Base-by-base conservation (phyloP, 2,329 filamentous ascomycete genomes). In the Dryadomyces quercus-mongolicae region DNA sequence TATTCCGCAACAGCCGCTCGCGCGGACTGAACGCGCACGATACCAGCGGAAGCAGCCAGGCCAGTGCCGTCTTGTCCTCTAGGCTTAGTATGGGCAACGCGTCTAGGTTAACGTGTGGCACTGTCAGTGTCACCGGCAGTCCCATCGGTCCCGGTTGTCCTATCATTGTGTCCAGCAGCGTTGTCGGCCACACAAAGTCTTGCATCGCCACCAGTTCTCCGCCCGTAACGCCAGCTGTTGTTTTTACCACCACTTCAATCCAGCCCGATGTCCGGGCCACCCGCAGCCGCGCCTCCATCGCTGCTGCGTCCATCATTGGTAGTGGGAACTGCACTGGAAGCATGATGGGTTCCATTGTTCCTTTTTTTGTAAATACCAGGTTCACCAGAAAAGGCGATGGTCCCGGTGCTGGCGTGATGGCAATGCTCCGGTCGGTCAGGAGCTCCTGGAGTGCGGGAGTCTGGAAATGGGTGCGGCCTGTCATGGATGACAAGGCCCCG, bases 51-150 rank as follows among this genome's bases (percentile, higher is more conserved):
- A 59, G 64, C 2, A 77, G 61, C 68, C 71, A 77, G n/a, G 57
- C 52, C 18, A 67, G 63, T 2, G 60, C 59, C 3, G 60, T 58
- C 52, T 68, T 69, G 15, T 70, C 57, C 52, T 15, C 16, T 5
- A 74, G 18, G 34, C 73, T 66, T 21, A 76, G 58, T 25, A 73
- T 67, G 0, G 74, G 71, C 1, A 77, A 65, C 2, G 55, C 64
- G 54, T 74, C 69, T n/a, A 77, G 66, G 55, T 71, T 74, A 18
- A 76, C 34, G 54, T 73, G 66, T 0, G 70, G 65, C 15, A 66
- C 62, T 56, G 21, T 74, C 22, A 73, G 57, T 0, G 66, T 61
- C 2, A 64, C 62, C 0, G 74, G 74, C 1, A 67, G 44, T 16
- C n/a, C 8, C 16, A 21, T 49, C 25, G 5, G 25, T 31, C 10